Evolutionary conservation across 2,329 filamentous ascomycete species (phyloP), one percentile per base, ranked within the genome.

Genomic region (Penicillium glabrum): DNA sequence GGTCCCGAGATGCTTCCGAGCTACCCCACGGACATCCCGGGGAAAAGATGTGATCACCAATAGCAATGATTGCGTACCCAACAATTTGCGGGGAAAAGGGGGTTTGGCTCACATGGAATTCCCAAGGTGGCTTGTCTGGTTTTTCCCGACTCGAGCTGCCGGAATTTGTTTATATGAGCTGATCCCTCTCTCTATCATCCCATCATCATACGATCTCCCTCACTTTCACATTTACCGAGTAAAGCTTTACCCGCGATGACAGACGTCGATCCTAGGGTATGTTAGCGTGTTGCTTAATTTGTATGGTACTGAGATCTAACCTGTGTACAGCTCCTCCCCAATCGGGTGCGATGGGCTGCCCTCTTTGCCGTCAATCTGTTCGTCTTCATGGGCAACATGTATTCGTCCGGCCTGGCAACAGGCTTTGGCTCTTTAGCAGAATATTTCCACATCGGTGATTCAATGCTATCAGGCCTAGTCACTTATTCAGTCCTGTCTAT

Each of bases 351-450:
- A 14, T 65, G 65, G 57, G 57, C 60, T 16, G 66, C 66, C 21
- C 65, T 70, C 21, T 53, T 68, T n/a, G 68, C 63, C 5, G 64
- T 69, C 35, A 67, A 67, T 44, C 39, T 69, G 2, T 68, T 62
- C 43, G 66, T 69, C 16, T 70, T 70, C 27, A 61, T 69, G 60
- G 67, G 65, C 3, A 70, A 69, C 35, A 69, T 68, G 67, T 70
- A 69, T 46, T 59, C 63, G 66, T 65, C 67, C 0, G 66, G 67
- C 1, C 48, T 69, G 19, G 62, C 67, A 1, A 68, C 66, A 2
- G 67, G 64, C 1, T 67, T 68, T 35, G 65, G 59, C 27, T 56
- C 55, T 13, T 33, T 68, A n/a, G 66, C 55, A n/a, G 45, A 51
- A 33, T 61, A 66, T 23, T 61, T 70, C 35, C 61, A 60, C 9